Evolutionary conservation across 768 basidiomycete genomes (phyloP), one percentile per base, ranked within the genome.

Genomic region (Arthromyces matolae): DNA sequence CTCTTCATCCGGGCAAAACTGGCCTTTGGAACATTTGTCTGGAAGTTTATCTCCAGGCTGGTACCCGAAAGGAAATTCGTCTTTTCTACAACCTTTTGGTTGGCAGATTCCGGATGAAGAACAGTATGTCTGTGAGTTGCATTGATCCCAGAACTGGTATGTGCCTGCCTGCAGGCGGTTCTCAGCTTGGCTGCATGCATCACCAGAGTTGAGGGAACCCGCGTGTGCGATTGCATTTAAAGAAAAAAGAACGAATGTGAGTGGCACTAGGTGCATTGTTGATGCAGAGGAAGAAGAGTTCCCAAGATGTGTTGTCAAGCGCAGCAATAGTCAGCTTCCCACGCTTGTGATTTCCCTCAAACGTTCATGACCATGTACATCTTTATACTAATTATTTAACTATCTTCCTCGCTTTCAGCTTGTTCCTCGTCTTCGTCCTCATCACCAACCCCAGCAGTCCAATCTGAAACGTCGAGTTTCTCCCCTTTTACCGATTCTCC

Each of bases 1-100:
- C 50, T 79, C 80, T 67, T 93, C 93, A 58, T 93, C 90, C 0
- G 89, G 89, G 64, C 91, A 93, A 64, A 93, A 93, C 58, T 78
- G 61, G 16, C 79, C 83, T 25, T 57, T 54, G 7, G 68, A 61
- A 60, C 91, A 93, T 55, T 79, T 73, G 9, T 72, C 68, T 1
- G 91, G 90, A 16, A 89, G 58, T 7, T 57, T 50, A 31, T 64
- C 64, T 16, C 61, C 69, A 44, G 64, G 59, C 7, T 56, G 12
- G 57, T 83, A 90, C 45, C 86, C 86, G 62, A 89, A 85, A 3
- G 89, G 86, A 60, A 79, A 89, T 37, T 85, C 80, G 59, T 92
- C 89, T 55, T 67, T 78, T 54, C 92, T 76, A 64, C 89, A 93
- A 5, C 82, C 77, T 61, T 80, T 86, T 39, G 69, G 64, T 19